These are phyloP conservation scores for Dalechampia spathulata DNA, from an alignment of 441 rosid species.

Conservation along the genomic window DNA sequence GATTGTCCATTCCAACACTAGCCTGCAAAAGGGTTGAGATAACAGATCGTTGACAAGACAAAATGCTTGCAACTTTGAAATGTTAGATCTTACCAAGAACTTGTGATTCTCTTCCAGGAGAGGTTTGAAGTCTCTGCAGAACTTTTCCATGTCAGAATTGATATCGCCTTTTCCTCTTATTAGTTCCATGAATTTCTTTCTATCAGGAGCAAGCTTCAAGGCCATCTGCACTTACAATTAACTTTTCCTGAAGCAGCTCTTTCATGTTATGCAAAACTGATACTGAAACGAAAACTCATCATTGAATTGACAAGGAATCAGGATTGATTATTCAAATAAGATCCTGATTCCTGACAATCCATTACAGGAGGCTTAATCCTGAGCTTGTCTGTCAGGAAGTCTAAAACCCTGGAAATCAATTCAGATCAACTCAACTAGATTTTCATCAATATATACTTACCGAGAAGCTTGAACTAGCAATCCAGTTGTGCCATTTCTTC, in stretches of 20 bases:
- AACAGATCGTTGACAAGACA: neutral
- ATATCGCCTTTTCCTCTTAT: constrained; percentile 55
- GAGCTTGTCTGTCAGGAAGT: too few relatives aligned
- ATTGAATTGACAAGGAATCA: too few relatives aligned
- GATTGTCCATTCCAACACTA: constrained; percentile 58
- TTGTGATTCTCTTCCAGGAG: constrained; percentile 67
- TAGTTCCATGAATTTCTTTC: constrained; percentile 81
- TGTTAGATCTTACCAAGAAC: constrained; percentile 46
- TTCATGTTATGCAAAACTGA: too few relatives aligned
- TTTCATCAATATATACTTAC: too few relatives aligned
- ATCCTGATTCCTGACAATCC: neutral
- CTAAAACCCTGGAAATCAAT: too few relatives aligned
- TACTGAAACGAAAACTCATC: too few relatives aligned
- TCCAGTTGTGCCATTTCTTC: constrained; percentile 82
- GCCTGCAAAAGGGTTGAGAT: constrained; percentile 30
- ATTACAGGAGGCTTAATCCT: too few relatives aligned
- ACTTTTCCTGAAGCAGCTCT: neutral
- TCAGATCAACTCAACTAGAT: too few relatives aligned
- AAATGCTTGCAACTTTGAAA: neutral
- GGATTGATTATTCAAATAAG: too few relatives aligned
- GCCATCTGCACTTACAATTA: constrained; percentile 49
- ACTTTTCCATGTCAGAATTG: constrained; percentile 59
- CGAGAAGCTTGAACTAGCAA: constrained; percentile 51
- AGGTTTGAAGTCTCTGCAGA: constrained; percentile 58
- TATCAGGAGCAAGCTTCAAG: constrained; percentile 84